Evolutionary conservation across 2,329 filamentous ascomycete species (phyloP), one percentile per base, ranked within the genome.

Genomic region (Penicillium sp.): DNA sequence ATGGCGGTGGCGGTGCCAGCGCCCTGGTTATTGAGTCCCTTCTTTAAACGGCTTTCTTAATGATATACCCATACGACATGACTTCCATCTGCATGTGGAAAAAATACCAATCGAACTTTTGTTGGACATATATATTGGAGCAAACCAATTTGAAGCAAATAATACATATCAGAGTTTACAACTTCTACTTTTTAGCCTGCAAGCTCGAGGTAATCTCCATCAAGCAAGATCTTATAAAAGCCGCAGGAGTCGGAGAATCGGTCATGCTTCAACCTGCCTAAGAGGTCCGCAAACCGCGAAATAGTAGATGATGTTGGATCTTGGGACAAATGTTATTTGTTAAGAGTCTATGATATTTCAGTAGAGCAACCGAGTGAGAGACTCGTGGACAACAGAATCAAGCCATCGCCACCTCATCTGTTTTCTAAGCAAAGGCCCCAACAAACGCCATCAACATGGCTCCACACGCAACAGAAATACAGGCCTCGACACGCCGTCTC

Each of bases 1-100:
- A 98, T 73, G 93, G 93, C 59, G 93, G 93, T 50, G 93, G 93
- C 63, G 93, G 93, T 70, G 93, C 93, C 52, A 95, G 89, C 65
- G 93, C 93, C 50, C 77, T 98, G 60, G 89, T 98, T 55, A 83
- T 98, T 65, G 93, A 98, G 79, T 72, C 67, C 41, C 59, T 76
- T 55, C 64, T 70, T 48, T 74, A 65, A 66, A 57, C 25, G 32
- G 44, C 42, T 49, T 47, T 49, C 39, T 48, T 57, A 53, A 59
- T 33, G 47, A 57, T 52, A 44, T 53, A 59, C 49, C 47, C 52
- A 59, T 55, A 54, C 50, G 52, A 59, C 44, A 56, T 53, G 58
- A 61, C 48, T 49, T 43, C 49, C 41, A 28, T 43, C 43, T 55
- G 42, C 42, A 46, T 46, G 41, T 47, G 47, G 44, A 45, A 47